phyloP scores from a whole-genome alignment of 1,284 basidiomycete genomes.

The Caloboletus inedulis region DNA sequence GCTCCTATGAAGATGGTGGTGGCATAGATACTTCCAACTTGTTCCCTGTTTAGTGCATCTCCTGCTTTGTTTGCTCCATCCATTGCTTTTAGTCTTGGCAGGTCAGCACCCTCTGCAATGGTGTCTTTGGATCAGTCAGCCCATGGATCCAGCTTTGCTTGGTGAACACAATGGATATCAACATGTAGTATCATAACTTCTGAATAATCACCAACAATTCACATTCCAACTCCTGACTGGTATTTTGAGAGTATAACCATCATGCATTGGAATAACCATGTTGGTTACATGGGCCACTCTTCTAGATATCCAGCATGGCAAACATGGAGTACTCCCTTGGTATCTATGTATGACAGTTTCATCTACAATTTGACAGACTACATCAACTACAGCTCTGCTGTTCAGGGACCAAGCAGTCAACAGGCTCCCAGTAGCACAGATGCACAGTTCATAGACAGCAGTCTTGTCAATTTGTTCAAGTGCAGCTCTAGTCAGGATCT shows the following conservation, averaged over 20 bases:
- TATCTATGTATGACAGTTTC: conserved; percentile 73
- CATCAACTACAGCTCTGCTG: conserved; percentile 55
- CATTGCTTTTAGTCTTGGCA: conserved; percentile 29
- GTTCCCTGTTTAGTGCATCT: conserved; percentile 86
- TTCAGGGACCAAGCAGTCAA: conserved; percentile 60
- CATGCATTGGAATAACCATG: conserved; percentile 85
- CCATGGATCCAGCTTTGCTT: conserved; percentile 82
- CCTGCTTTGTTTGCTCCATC: background rate
- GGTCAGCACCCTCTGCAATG: conserved; percentile 93
- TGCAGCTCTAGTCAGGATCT: conserved; percentile 82
- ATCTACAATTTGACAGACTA: conserved; percentile 91
- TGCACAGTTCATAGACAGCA: conserved; percentile 75
- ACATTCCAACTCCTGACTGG: conserved; percentile 89
- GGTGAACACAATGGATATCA: conserved; percentile 76
- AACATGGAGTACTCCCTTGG: conserved; percentile 66
- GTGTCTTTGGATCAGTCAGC: conserved; percentile 75
- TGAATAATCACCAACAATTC: conserved; percentile 83
- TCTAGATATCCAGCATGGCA: conserved; percentile 73
- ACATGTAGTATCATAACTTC: conserved; percentile 96
- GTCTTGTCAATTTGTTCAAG: conserved; percentile 81
- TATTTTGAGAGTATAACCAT: conserved; percentile 91
- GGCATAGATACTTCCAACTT: conserved; percentile 74
- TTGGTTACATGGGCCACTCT: conserved; percentile 89
- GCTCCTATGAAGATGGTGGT: conserved; percentile 71
- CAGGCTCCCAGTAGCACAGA: conserved; percentile 54